A percentile compares a stretch with the other conserved stretches of the same genome.
Conservation (phyloP, 495 filamentous ascomycete species). For the Podospora bellae-mahoneyi region DNA sequence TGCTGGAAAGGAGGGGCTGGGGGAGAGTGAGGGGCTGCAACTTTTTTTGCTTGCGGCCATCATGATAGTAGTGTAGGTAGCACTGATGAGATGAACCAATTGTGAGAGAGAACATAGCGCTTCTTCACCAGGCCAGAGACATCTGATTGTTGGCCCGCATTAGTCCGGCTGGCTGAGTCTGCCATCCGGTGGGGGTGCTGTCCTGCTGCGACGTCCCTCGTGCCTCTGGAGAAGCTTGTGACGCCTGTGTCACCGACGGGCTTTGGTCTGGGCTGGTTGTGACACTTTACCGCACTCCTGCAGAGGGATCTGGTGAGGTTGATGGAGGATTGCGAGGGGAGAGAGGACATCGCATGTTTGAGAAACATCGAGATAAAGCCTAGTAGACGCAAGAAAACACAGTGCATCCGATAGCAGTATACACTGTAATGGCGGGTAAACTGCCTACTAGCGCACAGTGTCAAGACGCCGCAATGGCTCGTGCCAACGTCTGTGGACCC, state of each 20-base stretch:
- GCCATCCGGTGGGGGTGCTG: neutral
- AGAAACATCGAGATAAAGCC: neutral
- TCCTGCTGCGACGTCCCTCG: neutral
- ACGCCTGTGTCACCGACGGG: slow-evolving; percentile 4
- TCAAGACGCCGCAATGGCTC: neutral
- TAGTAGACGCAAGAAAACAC: neutral
- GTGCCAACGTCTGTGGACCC: neutral
- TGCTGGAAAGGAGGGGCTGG: neutral
- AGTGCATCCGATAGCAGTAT: neutral
- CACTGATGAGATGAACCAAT: neutral
- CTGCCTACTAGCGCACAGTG: neutral
- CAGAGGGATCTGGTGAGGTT: slow-evolving; percentile 3
- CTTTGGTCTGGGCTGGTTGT: neutral
- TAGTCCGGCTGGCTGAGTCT: neutral
- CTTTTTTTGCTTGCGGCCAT: neutral
- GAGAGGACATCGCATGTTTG: neutral
- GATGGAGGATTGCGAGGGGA: neutral
- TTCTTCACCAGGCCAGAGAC: neutral
- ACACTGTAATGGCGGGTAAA: neutral
- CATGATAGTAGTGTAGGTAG: neutral
- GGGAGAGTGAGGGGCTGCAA: neutral
- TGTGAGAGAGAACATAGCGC: neutral
- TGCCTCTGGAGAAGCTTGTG: neutral
- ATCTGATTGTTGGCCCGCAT: neutral
- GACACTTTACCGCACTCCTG: neutral